Conservation (phyloP, 2,329 filamentous ascomycete genomes). For the Cercospora janseana region DNA sequence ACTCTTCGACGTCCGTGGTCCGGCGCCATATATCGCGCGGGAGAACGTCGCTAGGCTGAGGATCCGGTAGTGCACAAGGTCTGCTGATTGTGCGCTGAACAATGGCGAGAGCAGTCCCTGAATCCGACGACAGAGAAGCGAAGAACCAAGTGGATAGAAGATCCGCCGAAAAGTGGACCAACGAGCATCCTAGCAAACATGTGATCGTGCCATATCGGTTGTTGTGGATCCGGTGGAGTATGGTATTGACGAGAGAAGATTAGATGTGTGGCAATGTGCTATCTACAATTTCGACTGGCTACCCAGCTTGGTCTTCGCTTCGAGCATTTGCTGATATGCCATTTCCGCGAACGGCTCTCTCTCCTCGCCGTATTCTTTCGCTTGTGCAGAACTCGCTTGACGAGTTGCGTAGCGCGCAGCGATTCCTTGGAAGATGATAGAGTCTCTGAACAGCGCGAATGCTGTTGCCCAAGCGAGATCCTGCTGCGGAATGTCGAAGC, state of each 20-base stretch:
- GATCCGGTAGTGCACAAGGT: not conserved
- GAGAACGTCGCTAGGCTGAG: slow-evolving; percentile 1
- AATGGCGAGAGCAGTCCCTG: slow-evolving; percentile 17
- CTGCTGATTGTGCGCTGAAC: slow-evolving; percentile 9
- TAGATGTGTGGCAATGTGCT: slow-evolving; percentile 8
- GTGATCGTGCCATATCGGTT: slow-evolving; percentile 14
- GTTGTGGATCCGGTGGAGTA: slow-evolving; percentile 6
- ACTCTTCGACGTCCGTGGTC: not conserved
- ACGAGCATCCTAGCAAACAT: not conserved
- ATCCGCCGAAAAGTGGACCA: slow-evolving; percentile 7
- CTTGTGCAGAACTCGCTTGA: slow-evolving; percentile 85
- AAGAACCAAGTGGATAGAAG: not conserved
- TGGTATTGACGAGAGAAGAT: slow-evolving; percentile 7
- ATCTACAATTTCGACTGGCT: slow-evolving; percentile 28
- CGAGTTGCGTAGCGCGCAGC: slow-evolving; percentile 78
- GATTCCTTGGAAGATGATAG: slow-evolving; percentile 79
- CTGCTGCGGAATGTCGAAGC: slow-evolving; percentile 64
- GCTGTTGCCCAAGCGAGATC: slow-evolving; percentile 63
- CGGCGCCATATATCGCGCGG: slow-evolving; percentile 11
- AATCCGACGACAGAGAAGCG: slow-evolving; percentile 5
- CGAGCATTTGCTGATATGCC: slow-evolving; percentile 70
- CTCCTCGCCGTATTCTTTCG: slow-evolving; percentile 66
- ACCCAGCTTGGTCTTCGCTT: slow-evolving; percentile 39
- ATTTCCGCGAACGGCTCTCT: slow-evolving; percentile 71
- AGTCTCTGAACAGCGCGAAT: slow-evolving; percentile 59